Conservation (phyloP, 495 filamentous ascomycete genomes). For the Barbatosphaeria neglecta region DNA sequence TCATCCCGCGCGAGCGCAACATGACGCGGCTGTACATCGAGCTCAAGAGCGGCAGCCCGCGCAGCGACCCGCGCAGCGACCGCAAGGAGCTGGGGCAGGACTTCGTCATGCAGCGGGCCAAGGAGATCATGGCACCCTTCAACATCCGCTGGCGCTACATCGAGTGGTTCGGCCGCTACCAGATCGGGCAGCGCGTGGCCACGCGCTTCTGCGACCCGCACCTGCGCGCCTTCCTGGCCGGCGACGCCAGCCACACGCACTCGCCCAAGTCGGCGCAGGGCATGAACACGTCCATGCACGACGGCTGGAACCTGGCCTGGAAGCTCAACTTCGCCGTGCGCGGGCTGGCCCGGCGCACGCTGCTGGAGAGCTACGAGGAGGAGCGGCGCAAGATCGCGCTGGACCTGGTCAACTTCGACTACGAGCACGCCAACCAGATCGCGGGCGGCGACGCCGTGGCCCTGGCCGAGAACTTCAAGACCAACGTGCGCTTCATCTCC, state of each 20-base stretch:
- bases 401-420: constrained; percentile 58
- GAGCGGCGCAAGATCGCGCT: constrained; percentile 52
- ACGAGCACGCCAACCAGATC: constrained; percentile 47
- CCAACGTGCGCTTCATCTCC: constrained; percentile 56
- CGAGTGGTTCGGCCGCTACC: constrained; percentile 50
- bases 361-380: constrained; percentile 52
- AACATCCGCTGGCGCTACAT: constrained; percentile 47
- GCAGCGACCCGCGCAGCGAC: constrained; percentile 39
- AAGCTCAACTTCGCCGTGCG: constrained; percentile 54
- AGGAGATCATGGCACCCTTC: constrained; percentile 52
- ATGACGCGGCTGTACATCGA: constrained; percentile 61
- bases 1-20: constrained; percentile 56
- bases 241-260: constrained; percentile 67
- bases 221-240: constrained; percentile 53
- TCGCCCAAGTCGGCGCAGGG: constrained; percentile 67
- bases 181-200: constrained; percentile 55
- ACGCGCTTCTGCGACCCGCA: constrained; percentile 44
- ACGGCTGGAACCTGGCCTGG: constrained; percentile 68
- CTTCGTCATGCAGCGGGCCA: constrained; percentile 53
- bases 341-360: constrained; percentile 36
- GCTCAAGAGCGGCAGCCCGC: constrained; percentile 42
- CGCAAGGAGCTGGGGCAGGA: constrained; percentile 39
- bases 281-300: constrained; percentile 72
- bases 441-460: constrained; percentile 43
- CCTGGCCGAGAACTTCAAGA: constrained; percentile 50